phyloP scores from a whole-genome alignment of 306 rosid species.

The Trifolium pratense region DNA sequence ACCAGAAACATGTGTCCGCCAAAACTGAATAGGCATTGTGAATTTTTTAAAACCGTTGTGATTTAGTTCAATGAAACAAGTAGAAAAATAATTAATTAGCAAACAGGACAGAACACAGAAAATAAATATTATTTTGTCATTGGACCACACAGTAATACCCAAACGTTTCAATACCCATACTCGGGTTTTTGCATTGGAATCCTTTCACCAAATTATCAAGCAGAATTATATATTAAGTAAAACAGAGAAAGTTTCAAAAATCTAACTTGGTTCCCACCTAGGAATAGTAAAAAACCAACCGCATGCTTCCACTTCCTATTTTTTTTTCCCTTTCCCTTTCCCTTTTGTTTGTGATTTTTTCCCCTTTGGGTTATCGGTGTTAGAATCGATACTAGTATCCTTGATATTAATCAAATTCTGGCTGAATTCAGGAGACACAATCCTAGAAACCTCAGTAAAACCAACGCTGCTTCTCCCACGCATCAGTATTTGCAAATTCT shows the following conservation, averaged over 20 bases:
- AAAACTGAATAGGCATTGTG: neutral
- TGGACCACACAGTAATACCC: conserved; percentile 7
- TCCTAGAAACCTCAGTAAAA: conserved; percentile 56
- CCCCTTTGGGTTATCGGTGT: conserved; percentile 42
- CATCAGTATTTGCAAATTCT: conserved; percentile 57
- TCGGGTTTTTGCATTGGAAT: neutral
- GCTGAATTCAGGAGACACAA: conserved; percentile 65
- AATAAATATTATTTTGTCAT: conserved; percentile 2
- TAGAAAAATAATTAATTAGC: neutral
- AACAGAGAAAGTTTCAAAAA: conserved; percentile 2
- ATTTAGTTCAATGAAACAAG: neutral
- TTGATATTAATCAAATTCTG: conserved; percentile 47
- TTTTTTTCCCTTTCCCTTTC: conserved; percentile 54
- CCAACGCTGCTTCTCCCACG: conserved; percentile 62
- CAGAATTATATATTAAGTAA: conserved; percentile 22
- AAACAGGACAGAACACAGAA: neutral
- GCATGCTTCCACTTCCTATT: conserved; percentile 38
- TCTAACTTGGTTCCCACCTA: conserved; percentile 16
- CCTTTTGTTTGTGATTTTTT: conserved; percentile 50
- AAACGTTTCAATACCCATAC: conserved; percentile 25
- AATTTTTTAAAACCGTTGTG: neutral
- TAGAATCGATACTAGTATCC: conserved; percentile 43
- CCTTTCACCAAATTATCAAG: conserved; percentile 4
- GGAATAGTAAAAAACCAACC: conserved; percentile 2
- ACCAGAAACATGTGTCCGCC: neutral